Percentiles rank a stretch among this genome's conserved stretches.
Evolutionary conservation across 2,329 filamentous ascomycete species (phyloP).

Genomic region (Verticillium longisporum): DNA sequence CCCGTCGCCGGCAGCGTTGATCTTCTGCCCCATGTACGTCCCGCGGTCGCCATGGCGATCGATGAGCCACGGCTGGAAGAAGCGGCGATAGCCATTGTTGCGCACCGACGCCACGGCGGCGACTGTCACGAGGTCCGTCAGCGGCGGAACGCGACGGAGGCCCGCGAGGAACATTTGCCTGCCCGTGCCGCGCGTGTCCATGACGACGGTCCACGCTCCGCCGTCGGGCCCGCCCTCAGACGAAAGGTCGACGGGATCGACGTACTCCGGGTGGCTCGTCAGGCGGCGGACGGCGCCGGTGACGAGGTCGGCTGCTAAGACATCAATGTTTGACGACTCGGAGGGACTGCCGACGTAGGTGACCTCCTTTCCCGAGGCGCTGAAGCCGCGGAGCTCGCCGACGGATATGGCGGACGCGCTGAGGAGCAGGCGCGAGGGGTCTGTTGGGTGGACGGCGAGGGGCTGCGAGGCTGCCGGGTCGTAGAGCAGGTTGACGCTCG

Average conservation of each 20-base stretch:
- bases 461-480: conserved; percentile 3
- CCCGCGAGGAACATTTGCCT: conserved; percentile 27
- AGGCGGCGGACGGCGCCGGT: conserved; percentile 29
- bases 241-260: conserved; percentile 29
- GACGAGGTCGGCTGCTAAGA: conserved; percentile 27
- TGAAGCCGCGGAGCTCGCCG: conserved; percentile 34
- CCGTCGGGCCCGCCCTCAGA: conserved; percentile 26
- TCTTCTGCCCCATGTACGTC: conserved; percentile 29
- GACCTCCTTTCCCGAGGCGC: conserved; percentile 26
- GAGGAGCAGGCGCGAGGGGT: conserved; percentile 13
- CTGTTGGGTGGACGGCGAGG: conserved; percentile 9
- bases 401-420: conserved; percentile 22
- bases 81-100: conserved; percentile 32
- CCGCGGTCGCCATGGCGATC: conserved; percentile 32
- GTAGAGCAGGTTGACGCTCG: conserved; percentile 23
- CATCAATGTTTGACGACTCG: conserved; percentile 34
- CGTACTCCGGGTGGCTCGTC: conserved; percentile 31
- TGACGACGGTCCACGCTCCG: conserved; percentile 27
- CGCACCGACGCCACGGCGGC: conserved; percentile 26
- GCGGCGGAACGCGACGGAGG: conserved; percentile 28
- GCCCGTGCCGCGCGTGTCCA: conserved; percentile 29
- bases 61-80: conserved; percentile 34
- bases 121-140: conserved; percentile 23
- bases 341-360: conserved; percentile 25
- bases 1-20: conserved; percentile 24